Percentiles rank a stretch among this genome's conserved stretches.
Evolutionary conservation across 2,329 filamentous ascomycete species (phyloP).

Genomic region (Ophiostoma triangulosporum): DNA sequence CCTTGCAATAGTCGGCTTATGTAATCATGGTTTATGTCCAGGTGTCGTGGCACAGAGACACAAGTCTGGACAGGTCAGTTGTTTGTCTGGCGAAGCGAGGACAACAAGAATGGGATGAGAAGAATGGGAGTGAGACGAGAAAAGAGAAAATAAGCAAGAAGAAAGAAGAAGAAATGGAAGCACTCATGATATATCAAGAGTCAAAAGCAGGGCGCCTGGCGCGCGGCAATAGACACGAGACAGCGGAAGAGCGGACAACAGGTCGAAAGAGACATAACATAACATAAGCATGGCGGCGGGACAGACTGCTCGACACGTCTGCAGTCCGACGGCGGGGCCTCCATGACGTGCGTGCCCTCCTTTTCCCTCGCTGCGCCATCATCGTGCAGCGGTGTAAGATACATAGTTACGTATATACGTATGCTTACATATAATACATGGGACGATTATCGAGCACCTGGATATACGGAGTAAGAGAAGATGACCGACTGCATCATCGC

Average conservation of each 20-base stretch:
- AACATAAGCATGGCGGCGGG: neutral
- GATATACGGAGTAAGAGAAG: too few relatives aligned
- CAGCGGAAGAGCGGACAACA: neutral
- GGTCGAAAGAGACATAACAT: neutral
- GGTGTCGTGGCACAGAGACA: neutral
- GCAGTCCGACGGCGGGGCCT: too few relatives aligned
- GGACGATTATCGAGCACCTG: too few relatives aligned
- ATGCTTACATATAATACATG: too few relatives aligned
- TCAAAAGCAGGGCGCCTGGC: neutral
- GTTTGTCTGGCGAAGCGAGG: too few relatives aligned
- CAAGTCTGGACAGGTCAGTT: too few relatives aligned
- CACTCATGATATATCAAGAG: neutral
- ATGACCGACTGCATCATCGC: too few relatives aligned
- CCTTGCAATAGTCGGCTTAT: neutral
- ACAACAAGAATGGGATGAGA: neutral
- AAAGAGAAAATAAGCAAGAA: too few relatives aligned
- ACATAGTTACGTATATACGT: too few relatives aligned
- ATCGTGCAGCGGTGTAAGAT: slow-evolving; percentile 2
- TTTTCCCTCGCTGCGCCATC: neutral
- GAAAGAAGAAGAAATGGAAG: neutral
- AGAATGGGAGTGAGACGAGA: neutral
- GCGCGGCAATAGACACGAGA: neutral
- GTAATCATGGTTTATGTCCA: neutral
- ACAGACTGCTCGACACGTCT: too few relatives aligned
- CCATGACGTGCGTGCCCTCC: slow-evolving; percentile 2